Percentiles rank a stretch among this genome's conserved stretches.
phyloP scores from a whole-genome alignment of 2,329 filamentous ascomycete genomes.

The Botryotinia convoluta region DNA sequence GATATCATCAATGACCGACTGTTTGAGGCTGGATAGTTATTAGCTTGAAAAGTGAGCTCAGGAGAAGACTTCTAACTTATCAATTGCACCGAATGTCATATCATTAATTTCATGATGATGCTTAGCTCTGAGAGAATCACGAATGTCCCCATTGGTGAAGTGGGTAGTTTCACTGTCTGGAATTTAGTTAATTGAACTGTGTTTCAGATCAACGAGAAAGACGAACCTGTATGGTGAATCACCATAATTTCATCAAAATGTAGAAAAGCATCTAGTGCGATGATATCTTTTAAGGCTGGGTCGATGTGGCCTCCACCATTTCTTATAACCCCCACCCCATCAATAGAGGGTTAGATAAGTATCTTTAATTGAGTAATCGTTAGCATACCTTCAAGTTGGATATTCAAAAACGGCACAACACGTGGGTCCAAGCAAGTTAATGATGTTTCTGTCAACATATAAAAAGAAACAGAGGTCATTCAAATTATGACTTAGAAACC shows the following conservation, averaged over 20 bases:
- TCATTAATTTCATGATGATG: constrained; percentile 28
- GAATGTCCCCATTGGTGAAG: constrained; percentile 28
- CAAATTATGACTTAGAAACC: constrained; percentile 11
- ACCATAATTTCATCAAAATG: constrained; percentile 32
- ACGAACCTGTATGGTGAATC: constrained; percentile 36
- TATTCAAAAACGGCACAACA: constrained; percentile 20
- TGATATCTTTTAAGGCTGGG: constrained; percentile 28
- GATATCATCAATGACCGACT: constrained; percentile 33
- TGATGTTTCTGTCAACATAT: background rate
- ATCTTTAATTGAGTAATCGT: background rate
- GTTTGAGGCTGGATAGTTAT: constrained; percentile 21
- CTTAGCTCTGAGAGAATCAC: constrained; percentile 25
- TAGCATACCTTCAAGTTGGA: constrained; percentile 18
- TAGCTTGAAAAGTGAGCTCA: background rate
- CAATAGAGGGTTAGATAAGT: background rate
- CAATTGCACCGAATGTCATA: constrained; percentile 33
- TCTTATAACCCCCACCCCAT: constrained; percentile 29
- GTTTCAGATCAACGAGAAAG: no score
- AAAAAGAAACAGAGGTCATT: no score
- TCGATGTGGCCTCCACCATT: constrained; percentile 31
- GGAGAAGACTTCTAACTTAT: constrained; percentile 25
- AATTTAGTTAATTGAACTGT: background rate
- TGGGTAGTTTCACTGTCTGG: constrained; percentile 31
- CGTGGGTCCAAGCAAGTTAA: constrained; percentile 22
- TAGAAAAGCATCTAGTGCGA: constrained; percentile 30